Conservation (phyloP, 169 alveolate species). For the Eimeria sp. region DNA sequence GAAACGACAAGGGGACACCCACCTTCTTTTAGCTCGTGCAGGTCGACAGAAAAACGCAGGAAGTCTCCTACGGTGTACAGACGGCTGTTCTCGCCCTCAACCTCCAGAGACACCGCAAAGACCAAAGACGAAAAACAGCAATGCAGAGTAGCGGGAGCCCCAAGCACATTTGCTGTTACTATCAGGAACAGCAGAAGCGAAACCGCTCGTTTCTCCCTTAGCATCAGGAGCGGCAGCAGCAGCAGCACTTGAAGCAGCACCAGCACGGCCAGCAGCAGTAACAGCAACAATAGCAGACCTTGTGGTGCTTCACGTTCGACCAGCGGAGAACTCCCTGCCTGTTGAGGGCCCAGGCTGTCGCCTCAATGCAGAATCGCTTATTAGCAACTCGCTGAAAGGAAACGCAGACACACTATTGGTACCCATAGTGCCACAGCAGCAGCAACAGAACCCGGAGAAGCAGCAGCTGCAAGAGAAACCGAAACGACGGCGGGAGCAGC, state of each 20-base stretch:
- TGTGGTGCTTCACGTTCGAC: conserved; percentile 74
- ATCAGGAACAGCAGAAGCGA: neutral
- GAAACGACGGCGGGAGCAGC: conserved; percentile 9
- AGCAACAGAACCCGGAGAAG: neutral
- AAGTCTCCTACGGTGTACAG: conserved; percentile 58
- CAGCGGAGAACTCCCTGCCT: conserved; percentile 80
- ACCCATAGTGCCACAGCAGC: neutral
- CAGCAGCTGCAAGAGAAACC: neutral
- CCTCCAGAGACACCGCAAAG: conserved; percentile 16
- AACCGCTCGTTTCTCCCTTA: too few species aligned
- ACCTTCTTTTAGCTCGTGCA: conserved; percentile 68
- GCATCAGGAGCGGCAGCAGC: conserved; percentile 18
- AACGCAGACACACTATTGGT: neutral
- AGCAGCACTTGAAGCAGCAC: conserved; percentile 12
- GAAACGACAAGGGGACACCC: neutral
- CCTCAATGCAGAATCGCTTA: conserved; percentile 64
- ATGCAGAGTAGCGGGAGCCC: neutral
- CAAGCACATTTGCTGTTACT: neutral
- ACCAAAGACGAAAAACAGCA: neutral
- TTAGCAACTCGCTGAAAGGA: conserved; percentile 49
- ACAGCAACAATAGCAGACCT: conserved; percentile 28
- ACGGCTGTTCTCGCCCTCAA: conserved; percentile 23
- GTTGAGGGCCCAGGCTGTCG: conserved; percentile 70
- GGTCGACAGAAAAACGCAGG: conserved; percentile 63
- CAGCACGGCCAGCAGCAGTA: neutral